Conservation (phyloP, 2,329 filamentous ascomycete genomes). For the Ophiocordyceps camponoti-saundersi region DNA sequence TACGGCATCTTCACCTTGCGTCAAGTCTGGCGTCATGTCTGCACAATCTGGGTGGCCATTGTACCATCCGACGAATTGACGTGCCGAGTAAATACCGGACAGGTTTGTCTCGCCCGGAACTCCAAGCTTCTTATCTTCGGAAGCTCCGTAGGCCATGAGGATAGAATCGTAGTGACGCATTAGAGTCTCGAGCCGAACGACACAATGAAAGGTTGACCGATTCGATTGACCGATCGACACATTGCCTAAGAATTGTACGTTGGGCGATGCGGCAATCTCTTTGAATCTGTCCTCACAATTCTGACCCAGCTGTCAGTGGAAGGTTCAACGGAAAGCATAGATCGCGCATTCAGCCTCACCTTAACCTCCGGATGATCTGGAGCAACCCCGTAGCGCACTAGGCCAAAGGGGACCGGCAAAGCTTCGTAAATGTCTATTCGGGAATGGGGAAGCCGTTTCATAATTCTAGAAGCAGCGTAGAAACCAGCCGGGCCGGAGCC, state of each 20-base stretch:
- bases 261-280: conserved; percentile 64
- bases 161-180: conserved; percentile 81
- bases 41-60: conserved; percentile 82
- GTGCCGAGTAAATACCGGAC: conserved; percentile 66
- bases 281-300: conserved; percentile 92
- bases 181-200: conserved; percentile 49
- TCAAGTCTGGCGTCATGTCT: conserved; percentile 54
- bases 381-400: conserved; percentile 90
- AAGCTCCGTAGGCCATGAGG: conserved; percentile 83
- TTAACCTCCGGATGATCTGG: conserved; percentile 98
- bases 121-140: conserved; percentile 60
- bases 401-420: conserved; percentile 77
- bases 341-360: conserved; percentile 28
- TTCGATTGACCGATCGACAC: conserved; percentile 50
- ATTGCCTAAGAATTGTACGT: conserved; percentile 87
- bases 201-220: conserved; percentile 22
- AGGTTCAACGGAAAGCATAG: background rate
- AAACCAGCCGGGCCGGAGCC: conserved; percentile 93
- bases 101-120: conserved; percentile 64
- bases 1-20: conserved; percentile 62
- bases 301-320: conserved; percentile 23
- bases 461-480: conserved; percentile 76
- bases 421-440: conserved; percentile 93
- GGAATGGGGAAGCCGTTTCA: conserved; percentile 55
- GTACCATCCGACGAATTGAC: conserved; percentile 96